Base-by-base conservation (phyloP, 345 rosid species). In the Hypericum androsaemum region DNA sequence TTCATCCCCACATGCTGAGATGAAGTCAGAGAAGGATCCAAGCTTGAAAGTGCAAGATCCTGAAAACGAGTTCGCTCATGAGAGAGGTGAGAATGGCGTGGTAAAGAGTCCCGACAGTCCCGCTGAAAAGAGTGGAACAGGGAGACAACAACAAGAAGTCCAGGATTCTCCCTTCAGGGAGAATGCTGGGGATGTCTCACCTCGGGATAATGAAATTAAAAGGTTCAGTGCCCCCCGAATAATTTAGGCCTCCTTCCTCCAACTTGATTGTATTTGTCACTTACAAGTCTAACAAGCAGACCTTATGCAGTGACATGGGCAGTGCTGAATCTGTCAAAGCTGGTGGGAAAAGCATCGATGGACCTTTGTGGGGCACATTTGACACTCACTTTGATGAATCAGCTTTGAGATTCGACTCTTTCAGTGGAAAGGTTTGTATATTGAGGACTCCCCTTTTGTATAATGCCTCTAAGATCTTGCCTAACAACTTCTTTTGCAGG, bases 341-440 rank as follows among this genome's bases (percentile, higher is more conserved):
- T 47, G 79, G 77, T 48, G 85, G 74, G 16, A 92, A 65, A 80
- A 56, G 57, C 61, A 75, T 53, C 60, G 86, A 86, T 59, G 88
- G 74, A 68, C 75, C 84, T 54, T 48, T 64, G 49, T 76, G 83
- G 87, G 89, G 85, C 12, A 73, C 58, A 48, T 78, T 80, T 49
- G 97, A 88, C 38, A 53, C 67, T 28, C 73, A 77, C 43, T 80
- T 78, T 58, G 88, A 83, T 66, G 90, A 87, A 32, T 82, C 92
- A 39, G 74, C 75, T 62, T 90, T 85, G 87, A 89, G 79, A 59
- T 53, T 62, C 50, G 82, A 79, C 57, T 61, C 56, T 61, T 74
- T 63, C 50, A 62, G 52, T 41, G 71, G 72, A 57, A 75, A 74
- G 90, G 88, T 87, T 68, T 54, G 66, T 44, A 32, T 13, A 50